Conservation (phyloP, 1,139 yeast genomes). For the Petasospora rhodanensis region DNA sequence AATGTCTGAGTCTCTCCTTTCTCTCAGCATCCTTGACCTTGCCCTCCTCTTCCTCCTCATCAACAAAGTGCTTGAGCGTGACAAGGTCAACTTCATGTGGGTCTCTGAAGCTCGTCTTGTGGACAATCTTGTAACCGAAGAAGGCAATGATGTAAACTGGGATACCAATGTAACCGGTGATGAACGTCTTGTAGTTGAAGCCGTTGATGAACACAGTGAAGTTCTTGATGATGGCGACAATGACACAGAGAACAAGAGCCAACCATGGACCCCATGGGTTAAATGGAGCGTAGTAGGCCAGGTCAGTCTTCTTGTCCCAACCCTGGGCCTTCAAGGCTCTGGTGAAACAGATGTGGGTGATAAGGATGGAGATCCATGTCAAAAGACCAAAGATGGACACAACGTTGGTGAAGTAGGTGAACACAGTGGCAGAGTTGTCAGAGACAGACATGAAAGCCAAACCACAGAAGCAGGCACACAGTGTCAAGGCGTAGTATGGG, state of each 20-base stretch:
- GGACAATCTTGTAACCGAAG: slow-evolving; percentile 54
- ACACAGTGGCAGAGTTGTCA: slow-evolving; percentile 49
- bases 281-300: slow-evolving; percentile 60
- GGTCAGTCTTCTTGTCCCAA: slow-evolving; percentile 35
- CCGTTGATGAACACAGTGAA: slow-evolving; percentile 61
- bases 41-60: slow-evolving; percentile 60
- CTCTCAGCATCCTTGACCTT: slow-evolving; percentile 37
- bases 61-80: slow-evolving; percentile 62
- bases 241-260: slow-evolving; percentile 49
- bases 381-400: slow-evolving; percentile 68
- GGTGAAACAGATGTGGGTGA: slow-evolving; percentile 60
- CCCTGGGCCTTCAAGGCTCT: slow-evolving; percentile 68
- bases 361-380: slow-evolving; percentile 62
- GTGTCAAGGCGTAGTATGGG: slow-evolving; percentile 48
- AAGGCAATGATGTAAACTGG: slow-evolving; percentile 57
- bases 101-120: slow-evolving; percentile 47
- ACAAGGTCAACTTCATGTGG: slow-evolving; percentile 60
- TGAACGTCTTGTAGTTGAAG: slow-evolving; percentile 58
- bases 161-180: slow-evolving; percentile 74
- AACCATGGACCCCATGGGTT: slow-evolving; percentile 63
- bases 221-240: slow-evolving; percentile 66
- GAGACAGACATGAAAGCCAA: slow-evolving; percentile 62
- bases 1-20: slow-evolving; percentile 38
- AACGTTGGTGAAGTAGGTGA: slow-evolving; percentile 64
- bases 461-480: slow-evolving; percentile 43